A percentile compares a stretch with the other conserved stretches of the same genome.
Evolutionary conservation across 805 yeast genomes (phyloP).

Genomic region (Hanseniaspora lindneri): DNA sequence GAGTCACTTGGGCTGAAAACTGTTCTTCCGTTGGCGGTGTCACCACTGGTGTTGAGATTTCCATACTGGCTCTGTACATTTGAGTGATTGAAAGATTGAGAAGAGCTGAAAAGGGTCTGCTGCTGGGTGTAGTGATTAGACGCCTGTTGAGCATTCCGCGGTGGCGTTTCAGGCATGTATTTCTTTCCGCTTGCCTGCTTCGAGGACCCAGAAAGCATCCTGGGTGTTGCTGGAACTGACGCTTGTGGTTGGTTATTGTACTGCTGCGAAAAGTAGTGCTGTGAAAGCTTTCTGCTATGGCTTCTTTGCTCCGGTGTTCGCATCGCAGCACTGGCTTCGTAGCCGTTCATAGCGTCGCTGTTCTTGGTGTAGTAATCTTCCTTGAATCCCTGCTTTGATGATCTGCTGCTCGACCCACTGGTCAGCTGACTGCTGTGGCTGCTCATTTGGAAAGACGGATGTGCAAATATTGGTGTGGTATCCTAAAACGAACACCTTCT

Average conservation of each 20-base stretch:
- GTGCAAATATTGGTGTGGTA: too few species aligned
- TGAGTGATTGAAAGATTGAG: neutral
- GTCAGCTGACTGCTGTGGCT: neutral
- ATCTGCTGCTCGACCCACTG: neutral
- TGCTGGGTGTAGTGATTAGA: too few species aligned
- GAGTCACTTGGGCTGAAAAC: neutral
- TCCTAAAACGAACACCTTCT: too few species aligned
- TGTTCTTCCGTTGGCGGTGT: neutral
- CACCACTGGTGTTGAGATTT: conserved; percentile 4
- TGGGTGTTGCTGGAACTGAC: conserved; percentile 51
- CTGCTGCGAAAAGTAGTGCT: neutral
- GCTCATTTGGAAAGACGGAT: too few species aligned
- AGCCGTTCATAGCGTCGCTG: neutral
- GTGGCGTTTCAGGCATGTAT: conserved; percentile 10
- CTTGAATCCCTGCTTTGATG: neutral
- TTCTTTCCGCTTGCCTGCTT: conserved; percentile 2
- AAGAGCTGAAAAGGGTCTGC: neutral
- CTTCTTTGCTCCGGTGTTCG: conserved; percentile 5
- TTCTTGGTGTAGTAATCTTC: neutral
- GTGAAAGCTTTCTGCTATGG: neutral
- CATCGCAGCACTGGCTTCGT: neutral
- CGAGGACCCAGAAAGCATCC: conserved; percentile 40
- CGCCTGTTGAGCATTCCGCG: conserved; percentile 11
- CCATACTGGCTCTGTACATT: conserved; percentile 16
- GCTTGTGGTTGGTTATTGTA: conserved; percentile 16